Evolutionary conservation across 345 rosid genomes (phyloP), one percentile per base, ranked within the genome.

Genomic region (Salix purpurea): DNA sequence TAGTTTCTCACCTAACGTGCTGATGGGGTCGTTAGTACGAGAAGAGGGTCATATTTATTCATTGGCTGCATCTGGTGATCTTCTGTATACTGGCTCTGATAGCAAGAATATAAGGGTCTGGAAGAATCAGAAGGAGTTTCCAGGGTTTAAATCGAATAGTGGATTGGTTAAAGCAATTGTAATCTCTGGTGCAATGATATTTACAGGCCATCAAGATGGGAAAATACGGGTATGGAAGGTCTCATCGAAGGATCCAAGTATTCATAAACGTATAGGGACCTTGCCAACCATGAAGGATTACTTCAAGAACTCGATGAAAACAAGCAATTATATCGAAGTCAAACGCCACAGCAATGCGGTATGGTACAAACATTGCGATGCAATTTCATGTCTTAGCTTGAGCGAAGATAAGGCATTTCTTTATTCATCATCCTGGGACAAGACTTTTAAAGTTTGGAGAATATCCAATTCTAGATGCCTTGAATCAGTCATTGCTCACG

Each of bases 31-130:
- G 0, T 81, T 95, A 19, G 88, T 95, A 10, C 93, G 98, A 0
- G 96, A 95, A 81, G 94, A 91, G 74, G 98, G 99, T 5, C 97
- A 95, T 70, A 91, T 95, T 37, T 93, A 93, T 78, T 93, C 99
- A 0, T 69, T 95, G 70, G 96, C 98, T 0, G 88, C 97, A 0
- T 82, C 87, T 0, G 91, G 94, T 0, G 94, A 93, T 52, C 62
- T 95, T 12, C 61, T 93, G 8, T 95, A 93, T 77, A 91, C 99
- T 0, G 99, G 99, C 6, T 95, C 99, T 0, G 97, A 91, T 72
- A 88, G 94, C 83, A 93, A 93, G 78, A 95, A 92, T 84, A 89
- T 95, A 4, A 78, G 99, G 67, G 98, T 95, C 10, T 95, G 99
- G 99, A 93, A 86, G 79, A 88, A 86, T 12, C 96, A 91, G 48